phyloP scores from a whole-genome alignment of 1,284 basidiomycete species.

The Salmacisia buchloeana region DNA sequence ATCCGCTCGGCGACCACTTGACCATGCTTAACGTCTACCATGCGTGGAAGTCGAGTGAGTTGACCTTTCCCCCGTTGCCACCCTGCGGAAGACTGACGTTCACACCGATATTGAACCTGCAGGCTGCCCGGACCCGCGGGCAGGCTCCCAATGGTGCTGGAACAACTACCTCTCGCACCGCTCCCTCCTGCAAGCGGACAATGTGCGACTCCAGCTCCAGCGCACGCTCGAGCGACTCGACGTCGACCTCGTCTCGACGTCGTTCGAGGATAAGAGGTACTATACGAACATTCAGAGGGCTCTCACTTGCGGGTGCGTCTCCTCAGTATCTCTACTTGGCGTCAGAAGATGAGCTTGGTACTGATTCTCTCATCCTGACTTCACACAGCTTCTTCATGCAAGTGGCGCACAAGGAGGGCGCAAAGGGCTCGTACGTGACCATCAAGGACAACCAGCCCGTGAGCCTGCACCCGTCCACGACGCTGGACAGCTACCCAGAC shows the following conservation, averaged over 20 bases:
- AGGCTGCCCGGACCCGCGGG: conserved; percentile 34
- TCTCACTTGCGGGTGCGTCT: conserved; percentile 65
- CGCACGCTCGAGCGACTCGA: conserved; percentile 78
- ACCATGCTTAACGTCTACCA: conserved; percentile 95
- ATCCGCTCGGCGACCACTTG: conserved; percentile 92
- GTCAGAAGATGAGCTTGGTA: not conserved
- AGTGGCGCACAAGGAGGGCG: conserved; percentile 84
- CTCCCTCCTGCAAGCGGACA: conserved; percentile 84
- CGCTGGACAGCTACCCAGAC: conserved; percentile 84
- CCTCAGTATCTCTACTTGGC: not conserved
- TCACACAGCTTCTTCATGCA: conserved; percentile 81
- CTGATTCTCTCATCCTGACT: not conserved
- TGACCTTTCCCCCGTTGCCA: not conserved
- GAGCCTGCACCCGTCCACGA: conserved; percentile 86
- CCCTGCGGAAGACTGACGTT: not conserved
- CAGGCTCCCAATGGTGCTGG: conserved; percentile 71
- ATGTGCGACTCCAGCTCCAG: conserved; percentile 85
- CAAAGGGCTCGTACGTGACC: conserved; percentile 57
- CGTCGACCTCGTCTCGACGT: conserved; percentile 71
- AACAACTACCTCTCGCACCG: conserved; percentile 80
- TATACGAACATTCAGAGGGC: conserved; percentile 75
- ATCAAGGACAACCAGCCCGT: conserved; percentile 94
- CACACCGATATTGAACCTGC: not conserved
- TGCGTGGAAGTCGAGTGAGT: conserved; percentile 71
- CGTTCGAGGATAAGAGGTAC: conserved; percentile 69